Evolutionary conservation across 345 rosid genomes (phyloP).

Genomic region (Populus tremula): DNA sequence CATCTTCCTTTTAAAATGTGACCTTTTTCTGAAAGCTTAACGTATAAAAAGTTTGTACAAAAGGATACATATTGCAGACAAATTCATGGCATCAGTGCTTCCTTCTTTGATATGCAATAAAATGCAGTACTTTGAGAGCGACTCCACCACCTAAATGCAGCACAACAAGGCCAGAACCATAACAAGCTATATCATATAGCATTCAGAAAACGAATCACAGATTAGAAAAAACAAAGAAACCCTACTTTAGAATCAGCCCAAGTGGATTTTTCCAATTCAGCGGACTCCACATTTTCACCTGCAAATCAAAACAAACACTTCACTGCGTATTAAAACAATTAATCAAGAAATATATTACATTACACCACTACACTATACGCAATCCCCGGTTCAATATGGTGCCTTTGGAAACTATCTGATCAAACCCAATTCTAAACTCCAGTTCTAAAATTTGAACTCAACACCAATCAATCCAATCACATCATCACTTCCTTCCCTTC

Average conservation of each 20-base stretch:
- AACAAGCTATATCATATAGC: not conserved
- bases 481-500: not conserved
- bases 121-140: conserved; percentile 70
- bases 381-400: not conserved
- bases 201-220: not conserved
- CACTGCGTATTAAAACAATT: not conserved
- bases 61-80: conserved; percentile 89
- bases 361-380: not conserved
- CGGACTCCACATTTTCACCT: conserved; percentile 60
- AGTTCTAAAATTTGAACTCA: not conserved
- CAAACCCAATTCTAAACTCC: not conserved
- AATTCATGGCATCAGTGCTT: conserved; percentile 62
- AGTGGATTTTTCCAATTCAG: conserved; percentile 51
- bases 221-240: not conserved
- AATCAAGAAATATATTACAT: not conserved
- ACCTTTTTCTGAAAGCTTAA: not conserved
- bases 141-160: conserved; percentile 57
- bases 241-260: conserved; percentile 58
- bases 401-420: not conserved
- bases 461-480: not conserved
- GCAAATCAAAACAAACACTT: conserved; percentile 4
- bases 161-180: not conserved
- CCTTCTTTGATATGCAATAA: conserved; percentile 59
- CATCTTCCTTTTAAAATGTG: not conserved
- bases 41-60: not conserved